Evolutionary conservation across 2,329 filamentous ascomycete species (phyloP), one percentile per base, ranked within the genome.

Genomic region (Graphiopsis chlorocephala): DNA sequence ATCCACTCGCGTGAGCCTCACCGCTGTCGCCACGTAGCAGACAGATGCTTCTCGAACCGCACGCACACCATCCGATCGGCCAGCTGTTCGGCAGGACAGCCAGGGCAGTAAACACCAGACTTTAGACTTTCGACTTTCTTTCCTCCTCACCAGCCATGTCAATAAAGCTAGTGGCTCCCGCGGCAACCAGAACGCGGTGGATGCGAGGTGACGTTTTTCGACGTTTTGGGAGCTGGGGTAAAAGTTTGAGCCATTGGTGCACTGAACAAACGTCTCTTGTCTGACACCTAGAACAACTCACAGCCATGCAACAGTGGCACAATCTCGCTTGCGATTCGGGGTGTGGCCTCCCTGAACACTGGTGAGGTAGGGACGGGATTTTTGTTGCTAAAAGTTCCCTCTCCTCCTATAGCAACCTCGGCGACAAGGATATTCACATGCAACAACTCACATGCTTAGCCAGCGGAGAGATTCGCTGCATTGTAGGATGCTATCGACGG

Each of bases 141-240:
- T 17, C 14, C 6, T 14, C 26, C 17, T 17, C 26, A 29, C 26
- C 26, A 29, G 50, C 50, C 50, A 29, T 61, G 59, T 61, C 60
- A 62, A 62, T 26, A 62, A 29, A 53, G 60, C 60, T 62, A 62
- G 47, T 62, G 60, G 31, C 33, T 38, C 31, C 60, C 28, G n/a
- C 38, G 48, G 60, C 60, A 62, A 62, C 60, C 47, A 50, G 15
- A 26, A 17, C 56, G 56, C 38, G 25, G 25, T 47, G 25, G 15
- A 52, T 61, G 59, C 59, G 47, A 61, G 47, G 29, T 61, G 59
- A 61, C 59, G 59, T 61, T 31, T 26, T 11, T n/a, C n/a, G 28
- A 48, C 28, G 28, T 31, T 31, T 56, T 17, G 53, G 28, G 53
- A 12, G 17, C 23, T 17, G 47, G 47, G 26, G 47, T 28, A 28